Conservation (phyloP, 768 basidiomycete species). For the Boletus eberwhitei region DNA sequence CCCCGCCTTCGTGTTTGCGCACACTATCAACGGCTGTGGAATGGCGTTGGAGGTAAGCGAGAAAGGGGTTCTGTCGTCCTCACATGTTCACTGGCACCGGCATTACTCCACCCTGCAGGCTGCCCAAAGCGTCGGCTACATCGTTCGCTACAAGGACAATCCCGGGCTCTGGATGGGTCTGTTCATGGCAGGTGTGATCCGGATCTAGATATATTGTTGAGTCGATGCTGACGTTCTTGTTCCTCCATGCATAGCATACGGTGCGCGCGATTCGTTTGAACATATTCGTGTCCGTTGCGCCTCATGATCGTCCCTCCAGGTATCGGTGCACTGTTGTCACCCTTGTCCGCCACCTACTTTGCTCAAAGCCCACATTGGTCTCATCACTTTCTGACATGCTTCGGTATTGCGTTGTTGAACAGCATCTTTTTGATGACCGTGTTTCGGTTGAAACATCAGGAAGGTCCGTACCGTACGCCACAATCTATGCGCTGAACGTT, state of each 20-base stretch:
- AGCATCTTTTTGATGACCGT: not conserved
- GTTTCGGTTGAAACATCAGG: slow-evolving; percentile 1
- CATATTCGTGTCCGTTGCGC: too few relatives aligned
- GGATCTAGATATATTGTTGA: slow-evolving; percentile 18
- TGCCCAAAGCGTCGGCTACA: slow-evolving; percentile 42
- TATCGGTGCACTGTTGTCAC: not conserved
- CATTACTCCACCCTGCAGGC: slow-evolving; percentile 24
- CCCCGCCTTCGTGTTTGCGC: not conserved
- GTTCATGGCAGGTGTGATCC: slow-evolving; percentile 43
- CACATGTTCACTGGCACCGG: slow-evolving; percentile 3
- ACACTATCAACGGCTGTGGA: slow-evolving; percentile 2
- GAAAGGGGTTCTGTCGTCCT: slow-evolving; percentile 15
- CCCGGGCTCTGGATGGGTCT: slow-evolving; percentile 35
- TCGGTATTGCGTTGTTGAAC: slow-evolving; percentile 1
- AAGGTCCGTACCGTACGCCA: not conserved
- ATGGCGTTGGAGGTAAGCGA: slow-evolving; percentile 2
- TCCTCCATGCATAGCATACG: not conserved
- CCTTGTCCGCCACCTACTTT: not conserved
- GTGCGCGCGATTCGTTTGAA: not conserved
- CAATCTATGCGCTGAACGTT: too few relatives aligned
- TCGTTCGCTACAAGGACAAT: slow-evolving; percentile 36
- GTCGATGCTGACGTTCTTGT: not conserved
- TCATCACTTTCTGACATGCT: not conserved
- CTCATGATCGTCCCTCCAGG: not conserved
- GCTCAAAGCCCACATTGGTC: not conserved